These are phyloP conservation scores for Tetrahymena elliotti DNA, from an alignment of 73 alveolate species.

Conservation along the genomic window DNA sequence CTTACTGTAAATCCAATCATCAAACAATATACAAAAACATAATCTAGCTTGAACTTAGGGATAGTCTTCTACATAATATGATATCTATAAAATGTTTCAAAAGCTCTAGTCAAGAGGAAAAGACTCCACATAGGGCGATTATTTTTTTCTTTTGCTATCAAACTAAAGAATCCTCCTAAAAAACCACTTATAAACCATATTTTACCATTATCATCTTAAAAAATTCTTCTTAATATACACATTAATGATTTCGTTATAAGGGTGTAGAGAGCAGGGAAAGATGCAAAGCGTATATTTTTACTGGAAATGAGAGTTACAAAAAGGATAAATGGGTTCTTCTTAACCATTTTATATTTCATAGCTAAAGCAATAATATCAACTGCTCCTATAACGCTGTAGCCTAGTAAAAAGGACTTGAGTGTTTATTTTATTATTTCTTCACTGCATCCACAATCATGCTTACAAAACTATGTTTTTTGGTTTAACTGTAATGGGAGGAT, in stretches of 20 bases:
- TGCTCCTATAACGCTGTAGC: not conserved
- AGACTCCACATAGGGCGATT: not conserved
- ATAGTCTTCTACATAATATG: not conserved
- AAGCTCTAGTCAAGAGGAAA: not conserved
- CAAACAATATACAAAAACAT: not conserved
- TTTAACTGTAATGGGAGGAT: not conserved
- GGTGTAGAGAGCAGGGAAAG: not conserved
- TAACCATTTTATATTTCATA: not conserved
- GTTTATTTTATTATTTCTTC: not conserved
- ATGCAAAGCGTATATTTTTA: not conserved
- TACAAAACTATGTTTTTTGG: not conserved
- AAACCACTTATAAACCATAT: not conserved
- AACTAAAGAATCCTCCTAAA: not conserved
- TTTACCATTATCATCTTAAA: not conserved
- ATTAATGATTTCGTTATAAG: not conserved
- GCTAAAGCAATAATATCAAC: not conserved
- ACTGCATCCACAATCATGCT: not conserved
- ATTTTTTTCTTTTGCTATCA: not conserved
- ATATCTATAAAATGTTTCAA: not conserved
- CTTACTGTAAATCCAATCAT: not conserved
- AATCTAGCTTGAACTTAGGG: not conserved
- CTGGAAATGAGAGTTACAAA: not conserved
- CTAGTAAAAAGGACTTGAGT: not conserved
- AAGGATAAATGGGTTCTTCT: not conserved
- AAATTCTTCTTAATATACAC: not conserved